phyloP scores from a whole-genome alignment of 352 stramenopile genomes.

The Phytophthora cactorum region DNA sequence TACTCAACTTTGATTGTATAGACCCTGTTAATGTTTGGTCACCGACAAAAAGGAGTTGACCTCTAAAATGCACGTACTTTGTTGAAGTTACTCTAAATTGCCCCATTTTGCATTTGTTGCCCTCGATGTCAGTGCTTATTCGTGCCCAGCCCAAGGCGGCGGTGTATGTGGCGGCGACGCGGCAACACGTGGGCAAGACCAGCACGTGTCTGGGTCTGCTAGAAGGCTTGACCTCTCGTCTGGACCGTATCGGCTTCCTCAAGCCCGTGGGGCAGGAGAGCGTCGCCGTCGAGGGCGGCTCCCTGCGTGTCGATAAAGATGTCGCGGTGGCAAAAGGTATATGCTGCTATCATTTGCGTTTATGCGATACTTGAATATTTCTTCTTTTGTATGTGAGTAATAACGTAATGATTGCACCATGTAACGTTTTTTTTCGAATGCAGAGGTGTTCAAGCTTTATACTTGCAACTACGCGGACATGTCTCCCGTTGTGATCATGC shows the following conservation, averaged over 20 bases:
- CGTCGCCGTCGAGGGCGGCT: conserved; percentile 67
- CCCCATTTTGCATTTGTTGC: neutral
- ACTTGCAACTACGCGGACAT: conserved; percentile 95
- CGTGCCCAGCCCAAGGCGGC: conserved; percentile 34
- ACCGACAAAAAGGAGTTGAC: too few species aligned
- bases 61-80: conserved; percentile 4
- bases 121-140: neutral
- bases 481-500: conserved; percentile 96
- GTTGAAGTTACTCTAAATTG: neutral
- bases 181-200: conserved; percentile 92
- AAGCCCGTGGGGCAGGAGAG: conserved; percentile 96
- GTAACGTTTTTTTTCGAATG: conserved; percentile 4
- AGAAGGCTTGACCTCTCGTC: conserved; percentile 92
- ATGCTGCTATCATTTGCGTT: conserved; percentile 17
- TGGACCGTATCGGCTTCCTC: conserved; percentile 91
- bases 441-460: conserved; percentile 95
- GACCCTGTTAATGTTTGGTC: conserved; percentile 10
- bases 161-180: conserved; percentile 88
- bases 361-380: neutral
- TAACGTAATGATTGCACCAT: conserved; percentile 17
- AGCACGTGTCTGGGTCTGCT: conserved; percentile 95
- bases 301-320: conserved; percentile 92
- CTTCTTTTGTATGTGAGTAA: conserved; percentile 4
- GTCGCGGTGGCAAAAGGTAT: conserved; percentile 90
- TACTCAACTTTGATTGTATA: conserved; percentile 13